Base-by-base conservation (phyloP, 805 yeast species). In the Teunomyces gatunensis region DNA sequence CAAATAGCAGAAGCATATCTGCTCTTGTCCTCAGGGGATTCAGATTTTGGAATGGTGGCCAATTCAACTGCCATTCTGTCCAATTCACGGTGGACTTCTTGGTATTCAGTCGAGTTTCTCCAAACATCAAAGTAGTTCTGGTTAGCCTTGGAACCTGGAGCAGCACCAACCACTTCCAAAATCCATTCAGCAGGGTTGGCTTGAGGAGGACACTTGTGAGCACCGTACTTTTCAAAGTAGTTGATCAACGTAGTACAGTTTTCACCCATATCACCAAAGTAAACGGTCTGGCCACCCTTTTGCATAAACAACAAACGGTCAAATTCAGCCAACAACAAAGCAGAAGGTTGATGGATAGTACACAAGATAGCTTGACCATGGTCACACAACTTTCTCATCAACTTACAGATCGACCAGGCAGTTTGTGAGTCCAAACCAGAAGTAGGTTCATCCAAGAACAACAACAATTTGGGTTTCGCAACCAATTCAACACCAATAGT, bases 321-420 rank as follows among this genome's bases (percentile, higher is more conserved):
- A 55, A 84, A 84, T 59, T 82, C 83, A 60, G 81, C 80, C 62
- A 84, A 77, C 58, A 84, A 67, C 25, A 83, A 74, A 33, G 90
- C 88, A 13, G 89, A 84, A 51, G 90, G 90, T 67, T 84, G 90
- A 65, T 84, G 90, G 55, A 84, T 85, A 21, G 90, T 84, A 70
- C 89, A 85, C 60, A 84, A 69, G 61, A 84, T 81, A 30, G 89
- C 84, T 67, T 85, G 89, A 34, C 90, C 90, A 50, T 83, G 81
- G 59, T 79, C 76, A 11, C 88, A 86, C 50, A 84, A 73, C 56
- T 81, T 81, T 64, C 85, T 74, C 77, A 84, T 73, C 57, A 84
- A 77, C 61, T 79, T 78, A 60, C 83, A 80, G 62, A 84, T 81
- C 34, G 88, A 76, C 89, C 89, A 82, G 46, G 74, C 73, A 47